Evolutionary conservation across 208 protist genomes (phyloP).

Genomic region (Acanthamoeba castellanii): DNA sequence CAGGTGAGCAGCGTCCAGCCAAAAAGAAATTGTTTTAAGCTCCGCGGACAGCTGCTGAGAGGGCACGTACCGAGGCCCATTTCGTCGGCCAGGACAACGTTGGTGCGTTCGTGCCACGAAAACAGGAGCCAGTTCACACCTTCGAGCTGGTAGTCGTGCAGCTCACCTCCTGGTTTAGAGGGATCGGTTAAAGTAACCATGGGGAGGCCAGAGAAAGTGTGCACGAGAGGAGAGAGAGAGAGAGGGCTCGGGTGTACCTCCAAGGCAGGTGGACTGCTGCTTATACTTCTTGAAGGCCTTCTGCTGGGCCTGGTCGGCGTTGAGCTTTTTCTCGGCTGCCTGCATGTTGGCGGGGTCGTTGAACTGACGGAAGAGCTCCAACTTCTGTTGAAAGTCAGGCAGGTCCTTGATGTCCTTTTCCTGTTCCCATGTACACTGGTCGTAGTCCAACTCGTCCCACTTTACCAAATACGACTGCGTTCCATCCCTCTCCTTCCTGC

Average conservation of each 20-base stretch:
- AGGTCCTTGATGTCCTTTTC: conserved; percentile 56
- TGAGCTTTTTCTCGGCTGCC: conserved; percentile 13
- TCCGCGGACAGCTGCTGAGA: neutral
- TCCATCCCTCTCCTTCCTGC: conserved; percentile 45
- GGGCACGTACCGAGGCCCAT: conserved; percentile 93
- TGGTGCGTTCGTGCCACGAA: conserved; percentile 86
- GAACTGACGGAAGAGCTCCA: conserved; percentile 20
- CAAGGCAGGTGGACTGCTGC: conserved; percentile 60
- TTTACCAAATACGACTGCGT: conserved; percentile 71
- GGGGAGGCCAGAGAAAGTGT: neutral
- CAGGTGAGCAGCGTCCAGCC: neutral
- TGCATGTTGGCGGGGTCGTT: conserved; percentile 29
- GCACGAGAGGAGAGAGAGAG: too few relatives aligned
- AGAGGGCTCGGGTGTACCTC: neutral
- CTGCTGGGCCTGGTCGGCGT: neutral
- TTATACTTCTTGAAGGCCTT: conserved; percentile 75
- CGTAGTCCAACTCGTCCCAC: conserved; percentile 74
- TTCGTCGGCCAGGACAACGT: conserved; percentile 93
- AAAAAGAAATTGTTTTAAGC: neutral
- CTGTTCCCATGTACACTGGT: conserved; percentile 67
- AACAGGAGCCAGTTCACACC: conserved; percentile 93
- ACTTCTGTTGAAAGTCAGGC: conserved; percentile 58
- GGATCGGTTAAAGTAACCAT: neutral
- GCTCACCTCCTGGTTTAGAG: conserved; percentile 70
- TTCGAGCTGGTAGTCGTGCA: conserved; percentile 92